These are phyloP conservation scores for Gentiana straminea DNA, from an alignment of 257 asterid species.

Conservation along the genomic window DNA sequence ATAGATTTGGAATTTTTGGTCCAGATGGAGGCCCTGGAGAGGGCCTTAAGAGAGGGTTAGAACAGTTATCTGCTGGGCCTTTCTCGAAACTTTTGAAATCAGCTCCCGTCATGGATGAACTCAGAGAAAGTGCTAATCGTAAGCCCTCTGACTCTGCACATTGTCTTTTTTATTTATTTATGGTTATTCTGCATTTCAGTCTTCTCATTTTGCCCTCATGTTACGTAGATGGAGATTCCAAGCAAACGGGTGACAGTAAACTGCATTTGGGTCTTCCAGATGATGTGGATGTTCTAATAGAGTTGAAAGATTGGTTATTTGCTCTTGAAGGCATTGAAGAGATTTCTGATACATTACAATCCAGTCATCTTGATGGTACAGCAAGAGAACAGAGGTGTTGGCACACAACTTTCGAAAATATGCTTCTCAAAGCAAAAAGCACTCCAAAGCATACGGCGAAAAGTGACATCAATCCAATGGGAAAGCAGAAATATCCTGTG, in stretches of 20 bases:
- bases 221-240: slow-evolving; percentile 40
- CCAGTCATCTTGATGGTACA: slow-evolving; percentile 32
- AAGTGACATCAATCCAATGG: slow-evolving; percentile 22
- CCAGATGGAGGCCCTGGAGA: slow-evolving; percentile 99
- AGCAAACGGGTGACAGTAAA: slow-evolving; percentile 30
- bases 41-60: slow-evolving; percentile 75
- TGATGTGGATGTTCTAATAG: slow-evolving; percentile 71
- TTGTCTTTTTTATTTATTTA: slow-evolving; percentile 2
- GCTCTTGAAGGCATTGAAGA: slow-evolving; percentile 89
- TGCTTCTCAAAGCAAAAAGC: slow-evolving; percentile 68
- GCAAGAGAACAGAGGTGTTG: slow-evolving; percentile 77
- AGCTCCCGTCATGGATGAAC: slow-evolving; percentile 50
- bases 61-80: slow-evolving; percentile 84
- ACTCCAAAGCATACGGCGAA: slow-evolving; percentile 27
- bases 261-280: slow-evolving; percentile 78
- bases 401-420: slow-evolving; percentile 68
- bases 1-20: slow-evolving; percentile 87
- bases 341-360: slow-evolving; percentile 35
- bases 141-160: slow-evolving; percentile 14
- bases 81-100: slow-evolving; percentile 68
- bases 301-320: slow-evolving; percentile 90
- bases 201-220: slow-evolving; percentile 7
- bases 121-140: slow-evolving; percentile 34
- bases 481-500: slow-evolving; percentile 51
- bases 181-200: neutral